Base-by-base conservation (phyloP, 1,284 basidiomycete genomes). In the Polyporus tsugae region DNA sequence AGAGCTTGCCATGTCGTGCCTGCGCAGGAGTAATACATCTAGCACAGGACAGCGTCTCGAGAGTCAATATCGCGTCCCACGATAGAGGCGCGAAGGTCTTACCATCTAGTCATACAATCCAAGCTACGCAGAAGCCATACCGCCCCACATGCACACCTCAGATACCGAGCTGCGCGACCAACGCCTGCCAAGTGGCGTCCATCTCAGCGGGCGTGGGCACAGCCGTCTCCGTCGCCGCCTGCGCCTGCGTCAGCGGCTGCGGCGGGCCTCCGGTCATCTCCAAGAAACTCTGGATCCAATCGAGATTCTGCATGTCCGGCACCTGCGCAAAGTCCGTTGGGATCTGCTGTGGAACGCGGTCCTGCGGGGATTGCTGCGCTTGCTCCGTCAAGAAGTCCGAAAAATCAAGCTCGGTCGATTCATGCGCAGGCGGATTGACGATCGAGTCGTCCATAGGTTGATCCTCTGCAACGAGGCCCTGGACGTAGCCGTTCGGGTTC, bases 111-210 rank as follows among this genome's bases (percentile, higher is more conserved):
- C 60, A 57, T 42, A 42, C 63, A 35, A 7, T 62, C 33, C 36
- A n/a, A 22, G 17, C 59, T 6, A 19, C 60, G 57, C 7, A 49
- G 42, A 46, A 22, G n/a, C 36, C 33, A 4, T 19, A 7, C 6
- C 52, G 22, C 17, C 46, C 15, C 42, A 29, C n/a, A 60, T 22
- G n/a, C 36, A 38, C 6, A 60, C n/a, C 36, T 62, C 61, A 62
- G 6, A 63, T 38, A 1, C 90, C 90, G 61, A 91, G 80, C 73
- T 91, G 90, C 74, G 90, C 86, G 60, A 90, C 86, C 63, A 91
- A 87, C 67, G 82, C 85, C 75, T 88, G 86, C 90, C 90, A 91
- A 0, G 87, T 85, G 13, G 87, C 79, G 74, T 91, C 89, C 66
- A 89, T 72, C 52, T 72, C 69, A 15, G 55, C 67, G 10, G 39